These are phyloP conservation scores for Lyophyllum shimeji DNA, from an alignment of 768 basidiomycete species.

Conservation along the genomic window DNA sequence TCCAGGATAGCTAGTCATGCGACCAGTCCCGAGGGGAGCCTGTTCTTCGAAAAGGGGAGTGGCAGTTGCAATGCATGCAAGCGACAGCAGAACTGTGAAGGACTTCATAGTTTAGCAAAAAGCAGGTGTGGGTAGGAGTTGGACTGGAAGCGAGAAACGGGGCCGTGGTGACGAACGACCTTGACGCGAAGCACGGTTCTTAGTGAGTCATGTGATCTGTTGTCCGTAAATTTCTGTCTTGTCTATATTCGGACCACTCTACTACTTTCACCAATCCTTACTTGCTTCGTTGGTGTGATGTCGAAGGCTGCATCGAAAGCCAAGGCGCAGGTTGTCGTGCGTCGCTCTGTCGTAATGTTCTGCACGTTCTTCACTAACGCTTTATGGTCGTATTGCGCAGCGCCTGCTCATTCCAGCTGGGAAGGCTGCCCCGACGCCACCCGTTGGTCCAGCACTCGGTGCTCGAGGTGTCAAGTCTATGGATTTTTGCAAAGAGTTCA, in stretches of 20 bases:
- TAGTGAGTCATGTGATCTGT: conserved; percentile 6
- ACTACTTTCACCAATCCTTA: not conserved
- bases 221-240: not conserved
- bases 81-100: conserved; percentile 39
- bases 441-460: conserved; percentile 95
- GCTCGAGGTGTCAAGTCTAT: conserved; percentile 98
- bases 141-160: not conserved
- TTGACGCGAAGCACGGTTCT: not conserved
- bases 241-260: not conserved
- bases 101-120: conserved; percentile 44
- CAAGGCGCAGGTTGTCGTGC: conserved; percentile 75
- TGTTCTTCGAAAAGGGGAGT: conserved; percentile 41
- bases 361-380: conserved; percentile 7
- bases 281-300: conserved; percentile 39
- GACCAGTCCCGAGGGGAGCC: conserved; percentile 31
- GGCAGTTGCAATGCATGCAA: conserved; percentile 43
- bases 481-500: conserved; percentile 99
- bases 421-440: conserved; percentile 94
- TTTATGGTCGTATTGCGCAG: conserved; percentile 34
- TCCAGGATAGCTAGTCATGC: conserved; percentile 43
- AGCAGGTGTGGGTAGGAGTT: not conserved
- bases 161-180: not conserved
- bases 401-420: conserved; percentile 88
- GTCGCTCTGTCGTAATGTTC: conserved; percentile 26
- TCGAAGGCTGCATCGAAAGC: conserved; percentile 64